Evolutionary conservation across 768 basidiomycete genomes (phyloP), one percentile per base, ranked within the genome.

Genomic region (Serpula lacrymans): DNA sequence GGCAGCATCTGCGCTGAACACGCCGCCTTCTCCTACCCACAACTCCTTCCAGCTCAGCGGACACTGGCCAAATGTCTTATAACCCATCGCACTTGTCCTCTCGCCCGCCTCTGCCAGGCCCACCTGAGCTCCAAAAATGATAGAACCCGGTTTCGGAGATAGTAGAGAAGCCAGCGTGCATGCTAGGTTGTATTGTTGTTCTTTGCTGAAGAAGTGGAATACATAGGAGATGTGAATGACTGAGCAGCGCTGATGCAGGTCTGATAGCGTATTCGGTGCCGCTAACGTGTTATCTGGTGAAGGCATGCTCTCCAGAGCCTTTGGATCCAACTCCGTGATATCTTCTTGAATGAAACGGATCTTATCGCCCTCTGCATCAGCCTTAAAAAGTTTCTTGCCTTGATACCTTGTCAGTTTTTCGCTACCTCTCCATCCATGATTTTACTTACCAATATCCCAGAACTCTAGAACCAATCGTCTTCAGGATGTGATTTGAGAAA

Each of bases 401-500:
- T n/a, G n/a, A n/a, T n/a, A n/a, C n/a, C n/a, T n/a, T n/a, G n/a
- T n/a, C n/a, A n/a, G n/a, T n/a, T n/a, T n/a, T n/a, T n/a, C n/a
- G n/a, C n/a, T n/a, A n/a, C n/a, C n/a, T n/a, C n/a, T n/a, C n/a
- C n/a, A n/a, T n/a, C n/a, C n/a, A n/a, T n/a, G n/a, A n/a, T n/a
- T n/a, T n/a, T n/a, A n/a, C n/a, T 52, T 38, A 1, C 80, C 80
- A 4, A 70, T 60, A 3, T 73, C 62, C 78, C 78, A 81, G 47
- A 75, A 81, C 3, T 56, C 78, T 78, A 37, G 13, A 28, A 12
- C 7, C 10, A 30, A n/a, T 7, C 20, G 13, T n/a, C n/a, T n/a
- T n/a, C n/a, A n/a, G n/a, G n/a, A n/a, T n/a, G n/a, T n/a, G n/a
- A n/a, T n/a, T n/a, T n/a, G n/a, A n/a, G n/a, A n/a, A n/a, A n/a